Evolutionary conservation across 495 filamentous ascomycete genomes (phyloP).

Genomic region (Aspergillus taichungensis): DNA sequence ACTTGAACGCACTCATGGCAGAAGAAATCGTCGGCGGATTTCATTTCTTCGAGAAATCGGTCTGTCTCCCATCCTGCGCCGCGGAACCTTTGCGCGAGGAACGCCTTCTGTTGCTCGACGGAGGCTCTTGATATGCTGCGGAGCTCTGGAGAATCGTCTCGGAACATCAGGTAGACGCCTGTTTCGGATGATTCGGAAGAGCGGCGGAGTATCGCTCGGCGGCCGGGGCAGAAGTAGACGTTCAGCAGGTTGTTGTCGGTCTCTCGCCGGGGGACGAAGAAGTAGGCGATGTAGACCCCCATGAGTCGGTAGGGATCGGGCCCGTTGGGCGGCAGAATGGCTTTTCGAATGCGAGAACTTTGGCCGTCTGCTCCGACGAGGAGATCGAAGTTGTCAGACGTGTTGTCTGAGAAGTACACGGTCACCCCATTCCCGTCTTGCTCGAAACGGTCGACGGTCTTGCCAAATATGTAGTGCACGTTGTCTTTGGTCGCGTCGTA

Average conservation of each 20-base stretch:
- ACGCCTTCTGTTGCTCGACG: slow-evolving; percentile 18
- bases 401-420: slow-evolving; percentile 31
- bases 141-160: slow-evolving; percentile 11
- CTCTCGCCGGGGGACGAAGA: slow-evolving; percentile 27
- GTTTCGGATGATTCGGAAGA: slow-evolving; percentile 13
- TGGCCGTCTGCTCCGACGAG: slow-evolving; percentile 43
- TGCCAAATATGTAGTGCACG: slow-evolving; percentile 32
- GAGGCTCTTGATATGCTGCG: slow-evolving; percentile 8
- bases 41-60: slow-evolving; percentile 34
- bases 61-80: slow-evolving; percentile 37
- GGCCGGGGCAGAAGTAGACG: slow-evolving; percentile 11
- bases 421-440: slow-evolving; percentile 19
- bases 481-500: slow-evolving; percentile 27
- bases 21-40: slow-evolving; percentile 41
- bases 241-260: slow-evolving; percentile 19
- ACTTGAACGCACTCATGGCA: slow-evolving; percentile 33
- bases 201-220: slow-evolving; percentile 19
- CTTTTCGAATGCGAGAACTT: slow-evolving; percentile 31
- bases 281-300: slow-evolving; percentile 32
- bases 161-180: slow-evolving; percentile 17
- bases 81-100: slow-evolving; percentile 22
- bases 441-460: slow-evolving; percentile 15
- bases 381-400: slow-evolving; percentile 33
- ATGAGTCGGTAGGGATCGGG: slow-evolving; percentile 13
- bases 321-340: slow-evolving; percentile 18